phyloP scores from a whole-genome alignment of 352 stramenopile genomes.

The Globisporangium paroecandrum region DNA sequence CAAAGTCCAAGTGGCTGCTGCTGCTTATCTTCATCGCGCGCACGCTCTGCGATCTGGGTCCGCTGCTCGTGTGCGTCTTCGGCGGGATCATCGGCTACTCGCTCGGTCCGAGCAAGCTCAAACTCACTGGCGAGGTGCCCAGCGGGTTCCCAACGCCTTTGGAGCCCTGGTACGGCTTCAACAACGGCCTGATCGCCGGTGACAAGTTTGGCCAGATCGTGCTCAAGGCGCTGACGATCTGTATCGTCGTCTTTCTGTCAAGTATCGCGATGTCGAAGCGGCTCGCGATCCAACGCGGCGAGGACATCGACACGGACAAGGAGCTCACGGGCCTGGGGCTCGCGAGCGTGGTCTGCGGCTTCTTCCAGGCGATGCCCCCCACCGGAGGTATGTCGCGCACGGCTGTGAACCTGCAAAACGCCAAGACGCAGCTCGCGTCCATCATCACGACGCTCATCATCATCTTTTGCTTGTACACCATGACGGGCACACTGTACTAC shows the following conservation, averaged over 20 bases:
- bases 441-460: slow-evolving; percentile 84
- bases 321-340: slow-evolving; percentile 88
- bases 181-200: slow-evolving; percentile 34
- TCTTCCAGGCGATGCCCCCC: slow-evolving; percentile 83
- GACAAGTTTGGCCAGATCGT: slow-evolving; percentile 49
- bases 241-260: slow-evolving; percentile 85
- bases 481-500: slow-evolving; percentile 84
- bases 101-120: slow-evolving; percentile 54
- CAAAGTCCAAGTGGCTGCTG: slow-evolving; percentile 19
- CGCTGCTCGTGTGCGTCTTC: slow-evolving; percentile 70
- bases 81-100: slow-evolving; percentile 47
- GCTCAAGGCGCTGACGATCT: slow-evolving; percentile 57
- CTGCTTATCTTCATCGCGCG: slow-evolving; percentile 32
- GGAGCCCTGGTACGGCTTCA: slow-evolving; percentile 47
- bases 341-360: slow-evolving; percentile 73
- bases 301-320: slow-evolving; percentile 64
- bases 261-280: slow-evolving; percentile 86
- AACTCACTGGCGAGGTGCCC: slow-evolving; percentile 64
- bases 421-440: slow-evolving; percentile 74
- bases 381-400: slow-evolving; percentile 82
- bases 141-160: slow-evolving; percentile 50
- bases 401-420: slow-evolving; percentile 87
- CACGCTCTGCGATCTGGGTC: slow-evolving; percentile 52
- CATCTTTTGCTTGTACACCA: slow-evolving; percentile 73
- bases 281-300: slow-evolving; percentile 62